Base-by-base conservation (phyloP, 2,329 filamentous ascomycete species). In the Botrytis fabae region DNA sequence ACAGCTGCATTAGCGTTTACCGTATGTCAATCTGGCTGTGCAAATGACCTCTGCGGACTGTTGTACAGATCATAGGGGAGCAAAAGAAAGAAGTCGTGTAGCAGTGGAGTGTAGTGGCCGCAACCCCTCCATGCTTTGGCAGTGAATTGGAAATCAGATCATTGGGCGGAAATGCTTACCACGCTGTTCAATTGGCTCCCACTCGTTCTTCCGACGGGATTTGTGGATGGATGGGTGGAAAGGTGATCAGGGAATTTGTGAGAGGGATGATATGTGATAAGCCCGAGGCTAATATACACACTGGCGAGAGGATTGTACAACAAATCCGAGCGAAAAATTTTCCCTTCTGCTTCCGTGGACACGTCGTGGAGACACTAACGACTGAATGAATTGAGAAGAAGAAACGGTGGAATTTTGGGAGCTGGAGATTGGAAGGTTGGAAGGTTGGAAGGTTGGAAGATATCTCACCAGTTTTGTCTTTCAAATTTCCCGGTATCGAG, bases 1-100 rank as follows among this genome's bases (percentile, higher is more conserved):
- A 66, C 64, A 66, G 40, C 16, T 28, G 64, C 64, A 35, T 66
- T 66, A 66, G 64, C 64, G 64, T 40, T 22, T n/a, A 54, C 32
- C n/a, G 46, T 40, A 40, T 54, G n/a, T 54, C 64, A 40, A 51
- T 40, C 16, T 66, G 64, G 46, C 8, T 66, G 64, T 66, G 54
- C 46, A 35, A 20, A 66, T 66, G 64, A 66, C 64, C 64, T 48
- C 42, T 46, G 44, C 22, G 7, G 38, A 8, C 38, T 48, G 32
- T 16, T 32, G 32, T 51, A 38, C 44, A 35, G 35, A 48, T 65
- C 42, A 48, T 63, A 44, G 16, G 25, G 28, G 18, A 44, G 16
- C 18, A 25, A 63, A 18, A 35, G 44, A 46, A 38, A n/a, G 40
- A 48, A 28, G 51, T 18, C n/a, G 28, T 8, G 51, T 18, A 18